phyloP scores from a whole-genome alignment of 768 basidiomycete genomes.

The Lentinula guzmanii region DNA sequence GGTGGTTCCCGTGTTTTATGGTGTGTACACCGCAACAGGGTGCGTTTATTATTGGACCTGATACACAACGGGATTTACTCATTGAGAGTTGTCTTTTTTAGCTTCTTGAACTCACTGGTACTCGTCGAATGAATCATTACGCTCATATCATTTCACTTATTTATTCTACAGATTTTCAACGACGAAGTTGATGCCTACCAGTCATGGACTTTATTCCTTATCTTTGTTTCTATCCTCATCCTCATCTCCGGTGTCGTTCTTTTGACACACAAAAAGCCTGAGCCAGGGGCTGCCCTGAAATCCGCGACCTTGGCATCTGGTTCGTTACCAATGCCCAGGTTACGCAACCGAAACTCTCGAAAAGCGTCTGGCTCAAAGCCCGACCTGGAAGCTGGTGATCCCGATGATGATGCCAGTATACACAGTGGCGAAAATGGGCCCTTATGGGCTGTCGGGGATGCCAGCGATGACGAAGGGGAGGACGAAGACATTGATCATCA shows the following conservation, averaged over 20 bases:
- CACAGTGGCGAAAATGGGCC: slow-evolving; percentile 35
- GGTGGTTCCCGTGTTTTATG: slow-evolving; percentile 94
- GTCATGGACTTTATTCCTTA: slow-evolving; percentile 83
- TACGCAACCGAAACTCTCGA: slow-evolving; percentile 15
- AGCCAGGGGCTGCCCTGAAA: slow-evolving; percentile 31
- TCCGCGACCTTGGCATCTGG: slow-evolving; percentile 23
- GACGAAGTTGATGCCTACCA: slow-evolving; percentile 81
- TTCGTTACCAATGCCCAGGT: slow-evolving; percentile 14
- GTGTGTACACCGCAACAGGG: slow-evolving; percentile 83
- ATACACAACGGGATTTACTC: not conserved
- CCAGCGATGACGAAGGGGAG: slow-evolving; percentile 50
- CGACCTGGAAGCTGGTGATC: slow-evolving; percentile 9
- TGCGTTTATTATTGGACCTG: slow-evolving; percentile 23
- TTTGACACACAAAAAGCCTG: slow-evolving; percentile 88
- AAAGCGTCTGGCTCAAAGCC: slow-evolving; percentile 12
- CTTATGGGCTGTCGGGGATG: slow-evolving; percentile 71
- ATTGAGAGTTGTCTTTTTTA: slow-evolving; percentile 11
- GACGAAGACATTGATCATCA: slow-evolving; percentile 39
- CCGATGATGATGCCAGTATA: slow-evolving; percentile 30
- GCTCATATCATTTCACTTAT: too few relatives aligned
- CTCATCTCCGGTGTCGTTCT: slow-evolving; percentile 92
- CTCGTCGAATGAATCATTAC: not conserved
- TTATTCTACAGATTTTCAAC: slow-evolving; percentile 58
- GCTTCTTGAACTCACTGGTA: slow-evolving; percentile 57
- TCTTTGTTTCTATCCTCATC: slow-evolving; percentile 80